Conservation (phyloP, 108 stramenopile species). For the Cyclotella atomus region DNA sequence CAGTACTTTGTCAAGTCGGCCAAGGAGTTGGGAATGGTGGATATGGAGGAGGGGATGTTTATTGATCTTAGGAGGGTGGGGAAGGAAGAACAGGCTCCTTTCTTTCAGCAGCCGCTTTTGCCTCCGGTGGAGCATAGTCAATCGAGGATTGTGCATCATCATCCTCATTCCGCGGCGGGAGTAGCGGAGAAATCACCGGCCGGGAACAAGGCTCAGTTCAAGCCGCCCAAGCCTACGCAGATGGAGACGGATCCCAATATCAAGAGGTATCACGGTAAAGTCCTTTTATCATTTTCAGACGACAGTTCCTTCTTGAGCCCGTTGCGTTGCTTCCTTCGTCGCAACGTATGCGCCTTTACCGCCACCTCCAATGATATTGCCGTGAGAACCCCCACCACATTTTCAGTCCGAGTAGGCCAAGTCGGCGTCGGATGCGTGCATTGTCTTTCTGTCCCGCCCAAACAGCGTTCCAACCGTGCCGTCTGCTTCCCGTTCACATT, state of each 20-base stretch:
- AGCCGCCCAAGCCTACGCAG: neutral
- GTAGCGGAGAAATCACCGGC: too few relatives aligned
- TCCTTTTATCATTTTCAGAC: conserved; percentile 63
- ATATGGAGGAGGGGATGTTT: conserved; percentile 67
- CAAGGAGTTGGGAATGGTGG: conserved; percentile 78
- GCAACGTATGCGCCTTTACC: conserved; percentile 85
- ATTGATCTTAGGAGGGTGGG: conserved; percentile 52
- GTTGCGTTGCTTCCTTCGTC: conserved; percentile 85
- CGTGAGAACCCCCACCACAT: conserved; percentile 87
- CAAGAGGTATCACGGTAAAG: conserved; percentile 62
- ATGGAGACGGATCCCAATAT: neutral
- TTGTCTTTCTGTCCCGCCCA: conserved; percentile 73
- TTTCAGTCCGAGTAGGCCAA: conserved; percentile 58
- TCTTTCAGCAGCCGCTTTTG: neutral
- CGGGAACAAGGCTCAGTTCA: conserved; percentile 22
- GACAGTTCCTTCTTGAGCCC: conserved; percentile 79
- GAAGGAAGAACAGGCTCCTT: neutral
- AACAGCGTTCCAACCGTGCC: conserved; percentile 79
- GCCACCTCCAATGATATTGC: conserved; percentile 88
- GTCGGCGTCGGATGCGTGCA: conserved; percentile 65
- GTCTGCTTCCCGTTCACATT: conserved; percentile 91
- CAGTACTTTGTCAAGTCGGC: conserved; percentile 89
- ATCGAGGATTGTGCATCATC: too few relatives aligned
- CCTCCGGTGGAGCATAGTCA: neutral
- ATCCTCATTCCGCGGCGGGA: too few relatives aligned